phyloP scores from a whole-genome alignment of 306 rosid genomes.

The Cyclanthera cordifolia region DNA sequence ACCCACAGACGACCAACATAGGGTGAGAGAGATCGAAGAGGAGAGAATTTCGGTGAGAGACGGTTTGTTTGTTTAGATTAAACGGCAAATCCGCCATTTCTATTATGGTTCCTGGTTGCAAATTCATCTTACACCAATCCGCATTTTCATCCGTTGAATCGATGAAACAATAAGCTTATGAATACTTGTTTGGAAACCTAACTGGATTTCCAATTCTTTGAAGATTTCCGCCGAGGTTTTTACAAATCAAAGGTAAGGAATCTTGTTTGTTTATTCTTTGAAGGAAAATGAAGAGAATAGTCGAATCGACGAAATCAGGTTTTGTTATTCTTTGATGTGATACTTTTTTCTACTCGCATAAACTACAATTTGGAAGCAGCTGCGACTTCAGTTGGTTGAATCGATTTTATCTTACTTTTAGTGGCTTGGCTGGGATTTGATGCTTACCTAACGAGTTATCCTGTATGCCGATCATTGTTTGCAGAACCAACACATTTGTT shows the following conservation, averaged over 20 bases:
- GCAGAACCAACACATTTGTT: background rate
- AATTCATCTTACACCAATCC: no score
- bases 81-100: constrained; percentile 5
- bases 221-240: background rate
- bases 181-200: no score
- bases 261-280: background rate
- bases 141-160: background rate
- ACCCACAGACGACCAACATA: no score
- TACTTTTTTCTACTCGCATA: background rate
- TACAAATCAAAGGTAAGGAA: background rate
- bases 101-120: background rate
- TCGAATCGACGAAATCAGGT: background rate
- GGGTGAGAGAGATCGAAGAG: no score
- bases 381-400: background rate
- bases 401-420: background rate
- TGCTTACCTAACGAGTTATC: background rate
- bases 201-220: background rate
- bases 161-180: background rate
- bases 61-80: background rate
- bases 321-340: background rate
- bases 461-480: background rate
- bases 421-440: background rate
- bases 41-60: background rate
- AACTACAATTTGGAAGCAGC: background rate
- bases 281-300: background rate